Evolutionary conservation across 176 grass and related monocot species (phyloP).

Genomic region (Rhynchospora breviuscula): DNA sequence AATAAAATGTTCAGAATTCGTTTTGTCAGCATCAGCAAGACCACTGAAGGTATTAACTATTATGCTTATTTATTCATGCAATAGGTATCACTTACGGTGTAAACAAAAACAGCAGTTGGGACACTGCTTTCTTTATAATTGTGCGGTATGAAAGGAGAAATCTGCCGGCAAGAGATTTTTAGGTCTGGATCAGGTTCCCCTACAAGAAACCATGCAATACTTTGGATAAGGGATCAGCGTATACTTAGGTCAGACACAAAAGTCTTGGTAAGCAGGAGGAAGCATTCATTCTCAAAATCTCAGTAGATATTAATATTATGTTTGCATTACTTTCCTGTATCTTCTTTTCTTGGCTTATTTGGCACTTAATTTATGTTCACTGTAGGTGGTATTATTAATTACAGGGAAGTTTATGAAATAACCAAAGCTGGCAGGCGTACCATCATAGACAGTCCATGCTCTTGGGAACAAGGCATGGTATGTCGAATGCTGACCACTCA

Average conservation of each 20-base stretch:
- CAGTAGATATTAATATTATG: neutral
- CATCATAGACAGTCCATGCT: slow-evolving; percentile 98
- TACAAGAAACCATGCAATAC: slow-evolving; percentile 33
- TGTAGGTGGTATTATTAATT: neutral
- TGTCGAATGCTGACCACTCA: slow-evolving; percentile 83
- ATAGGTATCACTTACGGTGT: slow-evolving; percentile 58
- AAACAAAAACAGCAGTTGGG: slow-evolving; percentile 86
- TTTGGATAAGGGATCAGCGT: neutral
- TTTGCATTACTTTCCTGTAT: neutral
- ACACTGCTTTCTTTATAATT: slow-evolving; percentile 94
- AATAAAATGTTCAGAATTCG: slow-evolving; percentile 10
- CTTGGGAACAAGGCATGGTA: slow-evolving; percentile 97
- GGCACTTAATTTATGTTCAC: neutral
- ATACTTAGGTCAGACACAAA: neutral
- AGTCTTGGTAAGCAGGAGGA: neutral
- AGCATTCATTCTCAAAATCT: neutral
- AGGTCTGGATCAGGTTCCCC: slow-evolving; percentile 95
- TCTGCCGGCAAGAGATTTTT: slow-evolving; percentile 94
- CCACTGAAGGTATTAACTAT: neutral
- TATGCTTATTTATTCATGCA: neutral
- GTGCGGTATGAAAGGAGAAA: slow-evolving; percentile 98
- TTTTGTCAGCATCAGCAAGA: slow-evolving; percentile 6
- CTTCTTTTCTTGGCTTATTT: neutral
- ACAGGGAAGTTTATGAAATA: slow-evolving; percentile 5
- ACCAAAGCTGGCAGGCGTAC: slow-evolving; percentile 29